Evolutionary conservation across 768 basidiomycete species (phyloP).

Genomic region (Hysterangium stoloniferum): DNA sequence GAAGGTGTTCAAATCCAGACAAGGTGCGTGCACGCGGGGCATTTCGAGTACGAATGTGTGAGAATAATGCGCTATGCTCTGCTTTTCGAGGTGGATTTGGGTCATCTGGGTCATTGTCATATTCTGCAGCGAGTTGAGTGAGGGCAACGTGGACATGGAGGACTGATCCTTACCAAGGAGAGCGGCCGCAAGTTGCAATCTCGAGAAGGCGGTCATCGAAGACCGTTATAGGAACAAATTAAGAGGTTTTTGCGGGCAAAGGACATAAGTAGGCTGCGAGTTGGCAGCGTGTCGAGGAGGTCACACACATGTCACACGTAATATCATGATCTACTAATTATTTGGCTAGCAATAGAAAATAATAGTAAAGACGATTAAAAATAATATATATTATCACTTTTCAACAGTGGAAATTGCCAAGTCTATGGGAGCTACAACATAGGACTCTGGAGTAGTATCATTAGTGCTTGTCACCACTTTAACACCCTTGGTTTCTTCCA

Average conservation of each 20-base stretch:
- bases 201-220: slow-evolving; percentile 52
- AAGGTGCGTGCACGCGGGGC: slow-evolving; percentile 33
- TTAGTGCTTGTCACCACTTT: not conserved
- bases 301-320: not conserved
- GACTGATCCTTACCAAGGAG: slow-evolving; percentile 53
- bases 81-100: slow-evolving; percentile 58
- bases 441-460: not conserved
- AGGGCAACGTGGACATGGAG: not conserved
- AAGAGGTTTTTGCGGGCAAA: no score
- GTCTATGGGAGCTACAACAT: slow-evolving; percentile 4
- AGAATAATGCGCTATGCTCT: slow-evolving; percentile 79
- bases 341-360: not conserved
- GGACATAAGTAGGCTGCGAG: no score
- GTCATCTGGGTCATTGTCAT: slow-evolving; percentile 80
- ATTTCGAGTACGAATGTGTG: slow-evolving; percentile 57
- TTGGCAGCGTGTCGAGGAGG: not conserved
- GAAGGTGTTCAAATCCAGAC: slow-evolving; percentile 28
- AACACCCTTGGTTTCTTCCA: not conserved
- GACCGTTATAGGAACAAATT: no score
- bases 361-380: no score
- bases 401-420: not conserved
- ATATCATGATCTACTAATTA: not conserved
- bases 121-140: slow-evolving; percentile 43
- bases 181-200: slow-evolving; percentile 81
- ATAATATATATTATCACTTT: not conserved